Evolutionary conservation across 148 eudicot species (phyloP).

Genomic region (Selenicereus undatus): DNA sequence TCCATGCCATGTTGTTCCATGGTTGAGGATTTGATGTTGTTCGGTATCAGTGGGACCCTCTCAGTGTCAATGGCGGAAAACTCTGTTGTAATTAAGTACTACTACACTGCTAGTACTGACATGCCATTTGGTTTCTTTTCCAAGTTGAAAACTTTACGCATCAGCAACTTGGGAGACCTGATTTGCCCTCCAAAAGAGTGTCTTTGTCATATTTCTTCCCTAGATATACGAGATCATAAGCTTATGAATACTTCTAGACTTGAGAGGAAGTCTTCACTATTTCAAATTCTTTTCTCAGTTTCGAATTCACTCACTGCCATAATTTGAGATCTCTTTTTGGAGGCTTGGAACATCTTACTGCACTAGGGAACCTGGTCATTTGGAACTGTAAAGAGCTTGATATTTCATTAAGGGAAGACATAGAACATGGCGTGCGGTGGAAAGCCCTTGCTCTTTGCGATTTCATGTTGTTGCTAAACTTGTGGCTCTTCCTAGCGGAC

Average conservation of each 20-base stretch:
- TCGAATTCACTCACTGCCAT: neutral
- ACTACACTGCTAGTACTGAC: neutral
- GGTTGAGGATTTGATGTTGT: conserved; percentile 9
- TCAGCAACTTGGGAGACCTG: conserved; percentile 15
- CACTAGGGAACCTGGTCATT: conserved; percentile 5
- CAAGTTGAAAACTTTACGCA: conserved; percentile 9
- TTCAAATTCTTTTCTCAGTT: neutral
- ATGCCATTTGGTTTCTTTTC: neutral
- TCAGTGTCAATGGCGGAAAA: neutral
- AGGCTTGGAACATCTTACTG: conserved; percentile 20
- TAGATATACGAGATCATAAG: neutral
- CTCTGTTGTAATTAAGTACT: too few relatives aligned
- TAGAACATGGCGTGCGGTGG: conserved; percentile 21
- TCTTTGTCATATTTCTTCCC: conserved; percentile 9
- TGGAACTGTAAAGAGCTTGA: conserved; percentile 4
- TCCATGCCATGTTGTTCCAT: conserved; percentile 17
- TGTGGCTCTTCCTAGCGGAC: conserved; percentile 9
- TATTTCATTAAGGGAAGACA: conserved; percentile 7
- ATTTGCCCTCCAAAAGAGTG: conserved; percentile 14
- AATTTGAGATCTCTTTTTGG: neutral
- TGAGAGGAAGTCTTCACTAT: neutral
- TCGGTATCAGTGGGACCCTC: neutral
- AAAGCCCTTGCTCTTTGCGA: conserved; percentile 20
- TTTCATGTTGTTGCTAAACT: neutral
- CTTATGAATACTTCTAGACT: neutral